Base-by-base conservation (phyloP, 2,329 filamentous ascomycete species). In the Sporothrix pseudoabietina region DNA sequence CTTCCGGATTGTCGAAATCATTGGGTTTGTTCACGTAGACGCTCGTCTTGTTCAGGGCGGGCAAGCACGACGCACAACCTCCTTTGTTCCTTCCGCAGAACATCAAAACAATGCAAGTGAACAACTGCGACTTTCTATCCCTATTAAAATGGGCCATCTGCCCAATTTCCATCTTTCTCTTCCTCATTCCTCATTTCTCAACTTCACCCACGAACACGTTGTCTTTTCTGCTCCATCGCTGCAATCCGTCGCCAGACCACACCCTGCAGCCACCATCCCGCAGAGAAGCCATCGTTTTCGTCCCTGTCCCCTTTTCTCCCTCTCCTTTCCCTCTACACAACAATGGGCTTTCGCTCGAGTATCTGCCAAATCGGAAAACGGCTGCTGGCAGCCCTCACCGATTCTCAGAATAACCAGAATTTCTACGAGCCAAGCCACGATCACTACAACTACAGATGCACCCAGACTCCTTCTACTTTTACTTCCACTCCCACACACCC, bases 141-240 rank as follows among this genome's bases (percentile, higher is more conserved):
- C 9, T 68, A 52, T 68, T 14, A 65, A 44, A 16, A 30, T 14
- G 44, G 39, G 41, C 19, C 8, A 12, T 22, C 26, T 16, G 6
- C 14, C 14, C 26, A 4, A n/a, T 3, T 52, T 22, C 47, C 16
- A 19, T n/a, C 26, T 52, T 12, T 44, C 5, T 52, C 16, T 35
- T 32, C 22, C 41, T 66, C 26, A 68, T 52, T 35, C n/a, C 35
- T 49, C 44, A 49, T 32, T 32, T 59, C 19, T 22, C 44, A 52
- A 35, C 30, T 8, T 35, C 39, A 52, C 22, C 65, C 16, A 54
- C 26, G 47, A n/a, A 54, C 30, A 16, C 44, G 26, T 6, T 39
- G 65, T 54, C 65, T 69, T 69, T 54, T 39, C 47, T 69, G 65
- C 47, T 3, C 9, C 47, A 39, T 32, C n/a, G 65, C 65, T 69